Conservation (phyloP, 441 rosid species). For the Raphanus hybrid region DNA sequence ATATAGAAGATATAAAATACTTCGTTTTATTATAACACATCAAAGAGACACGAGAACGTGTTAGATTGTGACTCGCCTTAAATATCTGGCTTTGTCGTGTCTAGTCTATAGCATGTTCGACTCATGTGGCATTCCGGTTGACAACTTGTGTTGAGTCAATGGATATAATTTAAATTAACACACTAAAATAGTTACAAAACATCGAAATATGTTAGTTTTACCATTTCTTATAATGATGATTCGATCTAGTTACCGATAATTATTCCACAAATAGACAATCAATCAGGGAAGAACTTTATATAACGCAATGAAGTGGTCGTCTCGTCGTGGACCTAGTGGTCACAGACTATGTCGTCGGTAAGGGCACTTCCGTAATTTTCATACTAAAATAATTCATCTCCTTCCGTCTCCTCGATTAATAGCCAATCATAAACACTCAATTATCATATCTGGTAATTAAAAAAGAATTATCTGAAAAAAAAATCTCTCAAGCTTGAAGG, state of each 20-base stretch:
- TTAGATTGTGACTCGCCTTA: conserved; percentile 31
- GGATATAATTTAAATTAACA: not conserved
- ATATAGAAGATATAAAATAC: not conserved
- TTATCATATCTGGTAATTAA: conserved; percentile 16
- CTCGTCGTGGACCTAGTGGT: conserved; percentile 25
- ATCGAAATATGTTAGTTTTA: not conserved
- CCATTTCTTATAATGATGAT: not conserved
- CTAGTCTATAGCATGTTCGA: conserved; percentile 26
- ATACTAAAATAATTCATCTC: not conserved
- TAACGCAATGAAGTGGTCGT: not conserved
- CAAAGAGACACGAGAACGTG: conserved; percentile 31
- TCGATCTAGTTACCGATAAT: not conserved
- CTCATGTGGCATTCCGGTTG: conserved; percentile 22
- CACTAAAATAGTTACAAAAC: not conserved
- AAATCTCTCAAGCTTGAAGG: conserved; percentile 16
- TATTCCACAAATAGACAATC: not conserved
- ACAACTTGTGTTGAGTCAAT: conserved; percentile 10
- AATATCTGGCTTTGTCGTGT: conserved; percentile 20
- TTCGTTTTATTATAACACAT: not conserved
- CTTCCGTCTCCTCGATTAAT: conserved; percentile 27
- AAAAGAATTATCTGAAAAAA: conserved; percentile 4
- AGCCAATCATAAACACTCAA: conserved; percentile 40
- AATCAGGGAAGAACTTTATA: not conserved
- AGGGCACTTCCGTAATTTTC: conserved; percentile 25
- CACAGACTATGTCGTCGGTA: conserved; percentile 22